Evolutionary conservation across 2,329 filamentous ascomycete genomes (phyloP).

Genomic region (Aspergillus texensis): DNA sequence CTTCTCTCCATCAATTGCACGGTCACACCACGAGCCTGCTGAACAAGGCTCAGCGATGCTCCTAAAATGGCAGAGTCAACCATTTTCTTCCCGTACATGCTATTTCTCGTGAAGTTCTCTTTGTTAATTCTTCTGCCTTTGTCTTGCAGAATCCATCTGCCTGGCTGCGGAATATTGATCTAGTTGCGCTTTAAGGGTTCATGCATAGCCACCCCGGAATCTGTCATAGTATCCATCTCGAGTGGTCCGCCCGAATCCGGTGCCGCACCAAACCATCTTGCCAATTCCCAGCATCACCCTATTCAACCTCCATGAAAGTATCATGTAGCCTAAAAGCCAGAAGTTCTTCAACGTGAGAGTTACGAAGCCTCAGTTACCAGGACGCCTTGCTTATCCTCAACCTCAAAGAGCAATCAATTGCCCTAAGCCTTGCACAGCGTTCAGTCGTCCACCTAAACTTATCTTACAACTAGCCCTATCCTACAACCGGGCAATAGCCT

Average conservation of each 20-base stretch:
- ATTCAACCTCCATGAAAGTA: not conserved
- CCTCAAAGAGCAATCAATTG: not conserved
- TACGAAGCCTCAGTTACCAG: not conserved
- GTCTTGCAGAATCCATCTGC: not conserved
- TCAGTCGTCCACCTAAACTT: not conserved
- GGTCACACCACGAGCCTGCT: not conserved
- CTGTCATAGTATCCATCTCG: not conserved
- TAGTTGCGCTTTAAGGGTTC: not conserved
- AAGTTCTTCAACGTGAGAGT: not conserved
- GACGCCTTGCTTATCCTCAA: not conserved
- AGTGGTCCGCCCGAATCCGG: not conserved
- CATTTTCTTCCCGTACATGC: not conserved
- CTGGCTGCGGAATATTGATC: not conserved
- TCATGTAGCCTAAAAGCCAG: not conserved
- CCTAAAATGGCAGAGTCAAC: not conserved
- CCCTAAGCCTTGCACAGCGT: not conserved
- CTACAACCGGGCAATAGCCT: slow-evolving; percentile 8
- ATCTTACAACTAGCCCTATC: not conserved
- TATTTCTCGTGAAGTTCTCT: not conserved
- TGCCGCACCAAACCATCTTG: not conserved
- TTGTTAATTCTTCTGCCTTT: not conserved
- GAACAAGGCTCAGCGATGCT: not conserved
- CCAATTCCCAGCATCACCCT: not conserved
- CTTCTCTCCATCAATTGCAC: not conserved
- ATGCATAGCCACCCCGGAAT: slow-evolving; percentile 10